phyloP scores from a whole-genome alignment of 208 protist genomes.

The Leishmania tropica region DNA sequence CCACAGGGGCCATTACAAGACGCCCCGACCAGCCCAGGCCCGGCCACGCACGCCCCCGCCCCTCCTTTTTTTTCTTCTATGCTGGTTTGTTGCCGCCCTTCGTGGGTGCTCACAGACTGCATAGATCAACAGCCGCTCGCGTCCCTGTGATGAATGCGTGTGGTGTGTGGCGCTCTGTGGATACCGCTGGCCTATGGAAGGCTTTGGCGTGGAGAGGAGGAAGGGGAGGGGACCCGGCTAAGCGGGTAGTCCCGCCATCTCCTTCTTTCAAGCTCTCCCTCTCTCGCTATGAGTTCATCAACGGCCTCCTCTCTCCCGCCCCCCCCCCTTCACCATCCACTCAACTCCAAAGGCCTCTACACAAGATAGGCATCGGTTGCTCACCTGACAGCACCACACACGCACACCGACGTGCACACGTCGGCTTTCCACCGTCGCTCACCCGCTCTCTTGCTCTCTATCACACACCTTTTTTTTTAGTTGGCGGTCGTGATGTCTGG shows the following conservation, averaged over 20 bases:
- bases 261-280: not conserved
- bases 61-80: not conserved
- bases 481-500: conserved; percentile 50
- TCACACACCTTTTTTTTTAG: not conserved
- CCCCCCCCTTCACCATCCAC: not conserved
- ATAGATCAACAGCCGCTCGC: not conserved
- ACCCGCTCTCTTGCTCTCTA: not conserved
- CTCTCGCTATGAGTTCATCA: not conserved
- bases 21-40: not conserved
- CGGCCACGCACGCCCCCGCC: not conserved
- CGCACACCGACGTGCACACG: not conserved
- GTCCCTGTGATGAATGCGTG: not conserved
- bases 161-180: not conserved
- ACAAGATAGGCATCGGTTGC: not conserved
- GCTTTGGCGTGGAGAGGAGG: not conserved
- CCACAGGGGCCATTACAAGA: not conserved
- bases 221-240: not conserved
- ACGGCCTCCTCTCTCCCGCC: not conserved
- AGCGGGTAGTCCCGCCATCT: not conserved
- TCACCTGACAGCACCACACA: not conserved
- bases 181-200: not conserved
- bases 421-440: not conserved
- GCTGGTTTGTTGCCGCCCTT: not conserved
- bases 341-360: not conserved
- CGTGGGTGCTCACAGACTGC: not conserved